phyloP scores from a whole-genome alignment of 2,329 filamentous ascomycete genomes.

The Thelonectria discophora region DNA sequence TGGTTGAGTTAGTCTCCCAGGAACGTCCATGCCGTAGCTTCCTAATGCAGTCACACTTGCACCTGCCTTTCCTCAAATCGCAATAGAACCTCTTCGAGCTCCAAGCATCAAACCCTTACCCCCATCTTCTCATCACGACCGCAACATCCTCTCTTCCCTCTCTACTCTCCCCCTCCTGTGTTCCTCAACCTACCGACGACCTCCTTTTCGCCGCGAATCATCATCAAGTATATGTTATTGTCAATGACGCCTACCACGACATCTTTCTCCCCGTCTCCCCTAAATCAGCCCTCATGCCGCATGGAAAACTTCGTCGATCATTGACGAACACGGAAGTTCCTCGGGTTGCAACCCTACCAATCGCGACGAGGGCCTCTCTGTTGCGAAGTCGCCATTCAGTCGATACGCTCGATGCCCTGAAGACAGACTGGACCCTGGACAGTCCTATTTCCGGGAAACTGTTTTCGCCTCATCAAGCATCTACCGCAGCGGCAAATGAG shows the following conservation, averaged over 20 bases:
- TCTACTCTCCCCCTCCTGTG: not conserved
- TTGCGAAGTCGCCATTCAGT: not conserved
- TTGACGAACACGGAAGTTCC: constrained; percentile 13
- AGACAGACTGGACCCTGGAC: constrained; percentile 3
- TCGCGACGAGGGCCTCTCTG: not conserved
- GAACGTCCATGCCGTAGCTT: not conserved
- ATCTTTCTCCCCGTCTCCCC: not conserved
- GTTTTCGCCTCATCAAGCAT: not conserved
- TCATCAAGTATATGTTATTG: constrained; percentile 10
- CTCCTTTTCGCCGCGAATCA: not conserved
- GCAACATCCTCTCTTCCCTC: not conserved
- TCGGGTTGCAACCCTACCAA: constrained; percentile 1
- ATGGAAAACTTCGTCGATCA: constrained; percentile 15
- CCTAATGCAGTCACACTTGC: not conserved
- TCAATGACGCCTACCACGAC: constrained; percentile 10
- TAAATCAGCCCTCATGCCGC: constrained; percentile 22
- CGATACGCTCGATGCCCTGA: not conserved
- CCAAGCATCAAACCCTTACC: not conserved
- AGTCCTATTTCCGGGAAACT: not conserved
- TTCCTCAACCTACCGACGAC: constrained; percentile 11
- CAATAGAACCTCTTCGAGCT: not conserved
- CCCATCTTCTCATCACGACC: not conserved
- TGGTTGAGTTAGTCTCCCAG: not conserved
- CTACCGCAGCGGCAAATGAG: not conserved
- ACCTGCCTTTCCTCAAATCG: not conserved